phyloP scores from a whole-genome alignment of 2,329 filamentous ascomycete genomes.

The Xylariaceae sp. region DNA sequence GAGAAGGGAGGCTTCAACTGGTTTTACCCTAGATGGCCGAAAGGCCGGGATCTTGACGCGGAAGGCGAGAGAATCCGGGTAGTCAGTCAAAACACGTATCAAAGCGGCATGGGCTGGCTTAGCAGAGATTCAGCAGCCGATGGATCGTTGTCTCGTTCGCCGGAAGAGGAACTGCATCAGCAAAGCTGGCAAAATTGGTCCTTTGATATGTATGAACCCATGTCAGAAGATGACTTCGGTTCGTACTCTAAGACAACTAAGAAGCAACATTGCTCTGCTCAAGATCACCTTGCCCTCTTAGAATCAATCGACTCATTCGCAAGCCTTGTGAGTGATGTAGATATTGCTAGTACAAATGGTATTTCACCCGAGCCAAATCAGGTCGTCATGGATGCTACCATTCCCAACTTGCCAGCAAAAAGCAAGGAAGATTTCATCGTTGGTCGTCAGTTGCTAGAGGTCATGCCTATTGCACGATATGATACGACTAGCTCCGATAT shows the following conservation, averaged over 20 bases:
- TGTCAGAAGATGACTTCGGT: slow-evolving; percentile 44
- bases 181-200: slow-evolving; percentile 71
- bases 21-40: slow-evolving; percentile 80
- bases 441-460: slow-evolving; percentile 53
- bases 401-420: slow-evolving; percentile 56
- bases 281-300: slow-evolving; percentile 43
- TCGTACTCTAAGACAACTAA: slow-evolving; percentile 36
- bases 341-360: slow-evolving; percentile 56
- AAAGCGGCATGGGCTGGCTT: slow-evolving; percentile 76
- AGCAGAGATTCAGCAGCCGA: slow-evolving; percentile 59
- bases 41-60: slow-evolving; percentile 68
- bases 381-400: slow-evolving; percentile 61
- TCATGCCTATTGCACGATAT: slow-evolving; percentile 40
- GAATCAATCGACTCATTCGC: slow-evolving; percentile 56
- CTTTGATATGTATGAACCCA: slow-evolving; percentile 64
- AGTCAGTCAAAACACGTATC: slow-evolving; percentile 79
- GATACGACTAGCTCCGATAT: slow-evolving; percentile 37
- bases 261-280: slow-evolving; percentile 1
- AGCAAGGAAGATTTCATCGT: slow-evolving; percentile 54
- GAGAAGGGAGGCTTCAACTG: slow-evolving; percentile 86
- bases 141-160: slow-evolving; percentile 43
- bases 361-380: slow-evolving; percentile 47
- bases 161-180: slow-evolving; percentile 64
- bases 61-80: slow-evolving; percentile 73
- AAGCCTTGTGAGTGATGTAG: slow-evolving; percentile 66